A percentile compares a stretch with the other conserved stretches of the same genome.
Conservation (phyloP, 139 green algal genomes). For the Gonium pectorale region DNA sequence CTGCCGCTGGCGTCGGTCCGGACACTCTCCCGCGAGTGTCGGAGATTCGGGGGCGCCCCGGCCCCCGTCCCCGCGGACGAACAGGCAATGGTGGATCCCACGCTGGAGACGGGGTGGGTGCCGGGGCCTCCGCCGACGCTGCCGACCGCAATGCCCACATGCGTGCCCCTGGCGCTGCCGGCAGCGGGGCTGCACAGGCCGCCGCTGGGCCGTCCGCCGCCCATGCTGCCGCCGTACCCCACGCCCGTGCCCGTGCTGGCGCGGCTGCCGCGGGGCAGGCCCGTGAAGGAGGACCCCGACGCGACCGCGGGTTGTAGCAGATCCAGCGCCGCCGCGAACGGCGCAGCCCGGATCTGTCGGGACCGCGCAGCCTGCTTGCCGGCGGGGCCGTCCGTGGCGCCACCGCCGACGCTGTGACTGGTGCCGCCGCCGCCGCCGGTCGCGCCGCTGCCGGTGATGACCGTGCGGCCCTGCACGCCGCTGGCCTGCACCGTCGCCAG, state of each 20-base stretch:
- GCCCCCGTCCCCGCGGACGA: too few relatives aligned
- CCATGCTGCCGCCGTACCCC: not conserved
- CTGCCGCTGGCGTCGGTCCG: too few relatives aligned
- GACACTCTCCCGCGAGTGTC: too few relatives aligned
- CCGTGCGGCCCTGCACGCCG: not conserved
- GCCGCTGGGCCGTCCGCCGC: not conserved
- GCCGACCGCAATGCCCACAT: not conserved
- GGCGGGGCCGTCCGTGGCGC: not conserved
- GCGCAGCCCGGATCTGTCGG: not conserved
- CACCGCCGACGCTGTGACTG: not conserved
- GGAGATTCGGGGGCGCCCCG: too few relatives aligned
- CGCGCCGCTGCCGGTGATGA: not conserved
- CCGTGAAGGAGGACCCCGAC: too few relatives aligned
- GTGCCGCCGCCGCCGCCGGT: not conserved
- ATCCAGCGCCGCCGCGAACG: not conserved
- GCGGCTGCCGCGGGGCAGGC: not conserved
- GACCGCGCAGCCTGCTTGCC: not conserved
- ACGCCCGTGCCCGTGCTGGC: not conserved
- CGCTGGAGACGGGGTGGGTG: too few relatives aligned
- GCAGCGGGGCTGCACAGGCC: not conserved
- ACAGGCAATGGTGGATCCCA: too few relatives aligned
- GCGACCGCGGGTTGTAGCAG: not conserved
- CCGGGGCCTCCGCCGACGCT: too few relatives aligned
- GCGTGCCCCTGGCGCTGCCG: not conserved
- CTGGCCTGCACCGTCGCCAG: not conserved